Percentiles rank a stretch among this genome's conserved stretches.
Evolutionary conservation across 192 early-diverging fungal species (phyloP).

Genomic region (Mortierella alpina): DNA sequence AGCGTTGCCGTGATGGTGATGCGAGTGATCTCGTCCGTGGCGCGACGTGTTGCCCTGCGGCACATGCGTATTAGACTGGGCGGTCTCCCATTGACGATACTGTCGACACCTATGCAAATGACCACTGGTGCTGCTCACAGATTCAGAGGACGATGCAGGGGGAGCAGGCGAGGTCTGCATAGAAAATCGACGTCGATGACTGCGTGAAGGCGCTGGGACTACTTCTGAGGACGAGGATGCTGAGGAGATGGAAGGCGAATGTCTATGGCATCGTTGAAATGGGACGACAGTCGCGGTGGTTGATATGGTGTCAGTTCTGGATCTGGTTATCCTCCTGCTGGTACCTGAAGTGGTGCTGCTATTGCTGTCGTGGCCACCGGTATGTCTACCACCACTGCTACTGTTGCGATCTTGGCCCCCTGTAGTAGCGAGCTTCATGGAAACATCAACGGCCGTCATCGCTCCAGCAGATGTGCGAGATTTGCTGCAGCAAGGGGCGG

Average conservation of each 20-base stretch:
- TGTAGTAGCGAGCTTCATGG: not conserved
- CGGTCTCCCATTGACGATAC: not conserved
- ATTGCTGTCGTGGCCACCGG: not conserved
- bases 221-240: not conserved
- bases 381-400: not conserved
- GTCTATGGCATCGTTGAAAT: constrained; percentile 10
- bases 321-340: no score
- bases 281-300: not conserved
- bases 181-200: constrained; percentile 17
- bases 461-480: not conserved
- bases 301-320: not conserved
- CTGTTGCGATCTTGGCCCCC: no score
- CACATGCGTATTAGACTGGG: no score
- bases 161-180: constrained; percentile 13
- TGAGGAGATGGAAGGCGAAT: constrained; percentile 9
- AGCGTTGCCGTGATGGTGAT: not conserved
- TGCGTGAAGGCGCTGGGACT: not conserved
- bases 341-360: not conserved
- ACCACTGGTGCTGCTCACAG: not conserved
- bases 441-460: not conserved
- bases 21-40: not conserved
- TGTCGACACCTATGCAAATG: not conserved
- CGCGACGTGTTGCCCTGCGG: not conserved
- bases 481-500: not conserved
- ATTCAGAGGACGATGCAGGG: constrained; percentile 2